These are phyloP conservation scores for Pleurotus tuber-regium DNA, from an alignment of 768 basidiomycete genomes.

Conservation along the genomic window DNA sequence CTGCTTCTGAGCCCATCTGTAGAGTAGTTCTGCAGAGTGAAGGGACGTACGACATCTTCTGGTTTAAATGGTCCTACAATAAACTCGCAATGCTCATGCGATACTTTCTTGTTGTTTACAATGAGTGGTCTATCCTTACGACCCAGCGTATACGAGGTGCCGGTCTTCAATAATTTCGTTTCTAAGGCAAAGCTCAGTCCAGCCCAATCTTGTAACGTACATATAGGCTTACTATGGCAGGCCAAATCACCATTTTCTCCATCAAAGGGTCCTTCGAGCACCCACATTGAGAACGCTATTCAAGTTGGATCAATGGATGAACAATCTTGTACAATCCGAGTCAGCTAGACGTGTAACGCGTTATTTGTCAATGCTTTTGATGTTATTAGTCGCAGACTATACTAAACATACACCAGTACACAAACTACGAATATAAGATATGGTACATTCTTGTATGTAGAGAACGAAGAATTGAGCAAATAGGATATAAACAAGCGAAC, in stretches of 20 bases:
- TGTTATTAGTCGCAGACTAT: too few relatives aligned
- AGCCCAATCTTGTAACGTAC: background rate
- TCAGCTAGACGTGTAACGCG: background rate
- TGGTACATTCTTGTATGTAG: too few relatives aligned
- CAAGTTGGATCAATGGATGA: background rate
- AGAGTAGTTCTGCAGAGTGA: too few relatives aligned
- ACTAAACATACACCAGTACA: too few relatives aligned
- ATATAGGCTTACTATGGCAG: constrained; percentile 36
- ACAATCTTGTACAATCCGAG: background rate
- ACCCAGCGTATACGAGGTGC: constrained; percentile 51
- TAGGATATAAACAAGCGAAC: too few relatives aligned
- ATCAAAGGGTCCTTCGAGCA: constrained; percentile 54
- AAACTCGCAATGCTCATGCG: constrained; percentile 58
- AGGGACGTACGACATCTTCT: constrained; percentile 56
- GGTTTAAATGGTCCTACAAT: constrained; percentile 47
- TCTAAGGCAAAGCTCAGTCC: constrained; percentile 19
- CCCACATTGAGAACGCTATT: constrained; percentile 43
- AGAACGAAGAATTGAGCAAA: too few relatives aligned
- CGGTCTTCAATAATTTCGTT: constrained; percentile 61
- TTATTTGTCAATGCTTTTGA: background rate
- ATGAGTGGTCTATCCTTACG: constrained; percentile 51
- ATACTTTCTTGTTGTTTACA: constrained; percentile 63
- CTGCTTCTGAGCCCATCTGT: too few relatives aligned
- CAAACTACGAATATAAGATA: too few relatives aligned
- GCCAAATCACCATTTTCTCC: constrained; percentile 32